phyloP scores from a whole-genome alignment of 31 red algal species.

The Endocladia muricata region DNA sequence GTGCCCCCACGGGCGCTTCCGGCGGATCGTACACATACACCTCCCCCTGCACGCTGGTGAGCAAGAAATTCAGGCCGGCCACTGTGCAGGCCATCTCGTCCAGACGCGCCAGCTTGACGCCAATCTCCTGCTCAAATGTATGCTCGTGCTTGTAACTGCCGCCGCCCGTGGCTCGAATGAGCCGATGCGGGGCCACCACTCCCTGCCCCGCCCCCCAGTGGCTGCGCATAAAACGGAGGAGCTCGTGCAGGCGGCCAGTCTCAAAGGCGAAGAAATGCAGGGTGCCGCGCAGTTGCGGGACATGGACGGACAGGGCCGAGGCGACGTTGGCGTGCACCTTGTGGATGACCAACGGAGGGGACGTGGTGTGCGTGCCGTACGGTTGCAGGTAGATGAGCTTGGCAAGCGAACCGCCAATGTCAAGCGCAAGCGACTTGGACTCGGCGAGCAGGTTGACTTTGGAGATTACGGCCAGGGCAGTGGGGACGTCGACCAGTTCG shows the following conservation, averaged over 20 bases:
- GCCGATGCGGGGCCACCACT: not conserved
- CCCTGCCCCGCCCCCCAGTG: constrained; percentile 52
- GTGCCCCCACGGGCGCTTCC: not conserved
- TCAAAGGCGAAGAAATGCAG: constrained; percentile 97
- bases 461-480: constrained; percentile 79
- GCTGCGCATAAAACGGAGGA: constrained; percentile 76
- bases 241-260: constrained; percentile 79
- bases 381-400: constrained; percentile 97
- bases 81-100: constrained; percentile 97
- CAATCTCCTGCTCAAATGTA: constrained; percentile 75
- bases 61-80: constrained; percentile 88
- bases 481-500: constrained; percentile 70
- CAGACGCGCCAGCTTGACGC: constrained; percentile 56
- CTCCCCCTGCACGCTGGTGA: constrained; percentile 81
- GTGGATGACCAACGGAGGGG: constrained; percentile 48
- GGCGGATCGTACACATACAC: constrained; percentile 48
- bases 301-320: constrained; percentile 64
- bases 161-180: constrained; percentile 90
- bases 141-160: constrained; percentile 87
- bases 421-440: constrained; percentile 83
- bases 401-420: constrained; percentile 93
- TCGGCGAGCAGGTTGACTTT: constrained; percentile 86
- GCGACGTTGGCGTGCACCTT: constrained; percentile 36
- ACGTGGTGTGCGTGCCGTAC: not conserved
- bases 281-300: constrained; percentile 73